Conservation (phyloP, 2,329 filamentous ascomycete species). For the Elsinoe arachidis region DNA sequence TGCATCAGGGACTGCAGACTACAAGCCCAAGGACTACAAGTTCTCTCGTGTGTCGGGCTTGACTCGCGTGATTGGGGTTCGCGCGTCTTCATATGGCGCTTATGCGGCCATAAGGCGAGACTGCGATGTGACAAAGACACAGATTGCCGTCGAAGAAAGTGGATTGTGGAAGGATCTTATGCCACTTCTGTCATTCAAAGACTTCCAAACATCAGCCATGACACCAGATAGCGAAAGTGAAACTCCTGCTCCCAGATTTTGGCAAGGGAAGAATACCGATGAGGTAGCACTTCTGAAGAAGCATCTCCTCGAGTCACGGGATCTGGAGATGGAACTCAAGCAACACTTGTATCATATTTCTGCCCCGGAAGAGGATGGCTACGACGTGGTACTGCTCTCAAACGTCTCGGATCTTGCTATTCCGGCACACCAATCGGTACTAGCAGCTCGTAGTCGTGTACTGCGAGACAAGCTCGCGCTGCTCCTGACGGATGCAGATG, state of each 20-base stretch:
- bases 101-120: constrained; percentile 83
- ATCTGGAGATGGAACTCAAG: constrained; percentile 47
- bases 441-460: constrained; percentile 63
- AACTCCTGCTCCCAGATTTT: constrained; percentile 39
- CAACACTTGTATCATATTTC: constrained; percentile 14
- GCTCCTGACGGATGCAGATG: constrained; percentile 43
- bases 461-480: constrained; percentile 51
- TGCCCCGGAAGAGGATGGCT: constrained; percentile 29
- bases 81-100: constrained; percentile 81
- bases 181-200: constrained; percentile 58
- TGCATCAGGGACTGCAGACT: constrained; percentile 42
- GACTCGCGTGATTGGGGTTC: constrained; percentile 72
- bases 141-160: constrained; percentile 58
- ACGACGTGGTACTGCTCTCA: constrained; percentile 41
- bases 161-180: constrained; percentile 66
- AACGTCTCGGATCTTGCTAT: constrained; percentile 60
- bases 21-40: constrained; percentile 81
- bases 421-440: constrained; percentile 73
- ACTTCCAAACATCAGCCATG: constrained; percentile 40
- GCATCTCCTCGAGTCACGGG: constrained; percentile 53
- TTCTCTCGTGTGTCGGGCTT: constrained; percentile 85
- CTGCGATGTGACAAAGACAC: constrained; percentile 66
- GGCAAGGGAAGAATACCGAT: constrained; percentile 37
- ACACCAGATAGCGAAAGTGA: constrained; percentile 36
- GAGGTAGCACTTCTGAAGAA: constrained; percentile 46